Base-by-base conservation (phyloP, 129 eudicot species). In the Tagetes erecta region DNA sequence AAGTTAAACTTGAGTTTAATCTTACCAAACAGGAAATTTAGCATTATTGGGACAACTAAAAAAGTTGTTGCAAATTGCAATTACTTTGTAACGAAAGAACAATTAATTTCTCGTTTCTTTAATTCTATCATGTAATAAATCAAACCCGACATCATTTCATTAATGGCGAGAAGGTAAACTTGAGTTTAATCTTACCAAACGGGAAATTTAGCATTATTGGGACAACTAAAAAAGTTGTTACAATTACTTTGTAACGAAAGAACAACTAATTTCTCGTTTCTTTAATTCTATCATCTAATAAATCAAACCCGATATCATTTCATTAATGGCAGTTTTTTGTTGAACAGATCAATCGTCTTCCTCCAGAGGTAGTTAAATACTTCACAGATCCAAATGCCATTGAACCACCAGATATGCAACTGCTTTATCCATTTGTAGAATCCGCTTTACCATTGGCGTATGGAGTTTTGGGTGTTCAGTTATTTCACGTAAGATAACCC, bases 381-480 rank as follows among this genome's bases (percentile, higher is more conserved):
- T 93, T 93, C 83, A 93, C 98, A 74, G 98, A 93, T 82, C 98
- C 98, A 30, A 69, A 93, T 85, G 96, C 98, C 49, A 80, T 86
- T 75, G 97, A 93, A 69, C 96, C 97, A 37, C 98, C 98, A 78
- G 97, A 93, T 75, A 90, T 93, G 98, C 89, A 84, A 75, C 86
- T 86, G 57, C 80, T 93, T 36, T 70, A 72, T 72, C 98, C 98
- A 56, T 93, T 93, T 53, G 97, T 93, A 79, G 98, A 93, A 6
- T 81, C 98, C 57, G 98, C 98, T 81, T 70, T 93, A 84, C 98
- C 98, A 72, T 60, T 93, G 35, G 97, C 98, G 41, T 93, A 93
- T 82, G 98, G 97, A 41, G 97, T 93, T 60, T 79, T 93, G 86
- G 96, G 97, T 47, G 89, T 93, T 88, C 98, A 93, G 82, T 69